Conservation (phyloP, 148 eudicot genomes). For the Chenopodium formosanum region DNA sequence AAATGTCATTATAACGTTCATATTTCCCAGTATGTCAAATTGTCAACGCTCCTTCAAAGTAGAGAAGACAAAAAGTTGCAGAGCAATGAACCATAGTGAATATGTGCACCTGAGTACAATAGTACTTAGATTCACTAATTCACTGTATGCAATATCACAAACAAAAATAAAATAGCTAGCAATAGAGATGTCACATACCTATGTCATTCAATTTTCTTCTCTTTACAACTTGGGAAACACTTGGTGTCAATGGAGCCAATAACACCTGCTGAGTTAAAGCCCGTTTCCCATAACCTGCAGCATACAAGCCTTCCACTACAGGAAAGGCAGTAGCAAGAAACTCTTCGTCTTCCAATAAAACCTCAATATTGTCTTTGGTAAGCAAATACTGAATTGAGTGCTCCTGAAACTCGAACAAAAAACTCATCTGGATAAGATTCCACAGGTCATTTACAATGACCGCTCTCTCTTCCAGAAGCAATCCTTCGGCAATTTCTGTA, state of each 20-base stretch:
- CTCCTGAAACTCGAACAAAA: slow-evolving; percentile 26
- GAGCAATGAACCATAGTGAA: background rate
- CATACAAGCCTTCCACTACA: background rate
- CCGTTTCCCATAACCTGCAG: slow-evolving; percentile 4
- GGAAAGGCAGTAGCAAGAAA: slow-evolving; percentile 21
- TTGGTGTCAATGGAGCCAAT: slow-evolving; percentile 18
- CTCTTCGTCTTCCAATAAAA: slow-evolving; percentile 24
- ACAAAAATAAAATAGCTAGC: background rate
- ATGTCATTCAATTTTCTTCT: slow-evolving; percentile 21
- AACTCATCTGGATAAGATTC: slow-evolving; percentile 29
- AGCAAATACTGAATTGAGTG: slow-evolving; percentile 25
- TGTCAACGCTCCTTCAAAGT: background rate
- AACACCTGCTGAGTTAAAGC: slow-evolving; percentile 1
- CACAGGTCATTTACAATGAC: slow-evolving; percentile 25
- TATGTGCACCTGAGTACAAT: background rate
- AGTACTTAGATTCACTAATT: background rate
- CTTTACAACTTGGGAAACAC: background rate
- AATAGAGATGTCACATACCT: slow-evolving; percentile 12
- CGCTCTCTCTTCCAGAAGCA: slow-evolving; percentile 10
- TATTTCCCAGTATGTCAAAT: too few relatives aligned
- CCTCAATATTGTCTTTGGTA: slow-evolving; percentile 24
- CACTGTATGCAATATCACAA: background rate
- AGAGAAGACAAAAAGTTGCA: background rate
- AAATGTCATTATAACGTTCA: background rate
- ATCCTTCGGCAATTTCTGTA: slow-evolving; percentile 24